A percentile compares a stretch with the other conserved stretches of the same genome.
Evolutionary conservation across 306 rosid species (phyloP).

Genomic region (Corylus avellana): DNA sequence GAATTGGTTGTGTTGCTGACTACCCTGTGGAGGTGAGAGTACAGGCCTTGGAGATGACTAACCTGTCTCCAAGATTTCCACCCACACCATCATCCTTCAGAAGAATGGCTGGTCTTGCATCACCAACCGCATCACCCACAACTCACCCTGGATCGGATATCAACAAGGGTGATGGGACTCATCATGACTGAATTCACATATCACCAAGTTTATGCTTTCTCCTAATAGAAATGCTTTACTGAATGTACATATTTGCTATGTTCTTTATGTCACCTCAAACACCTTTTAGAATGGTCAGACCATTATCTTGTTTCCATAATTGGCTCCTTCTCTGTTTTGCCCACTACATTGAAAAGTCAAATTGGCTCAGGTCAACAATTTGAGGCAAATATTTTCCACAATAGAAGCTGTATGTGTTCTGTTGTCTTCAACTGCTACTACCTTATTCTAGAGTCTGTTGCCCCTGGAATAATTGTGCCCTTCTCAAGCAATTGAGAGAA

Average conservation of each 20-base stretch:
- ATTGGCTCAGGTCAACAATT: neutral
- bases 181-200: constrained; percentile 23
- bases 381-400: neutral
- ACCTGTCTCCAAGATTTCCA: constrained; percentile 64
- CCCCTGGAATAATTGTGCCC: neutral
- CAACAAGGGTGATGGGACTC: constrained; percentile 22
- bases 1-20: constrained; percentile 94
- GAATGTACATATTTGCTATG: constrained; percentile 16
- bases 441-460: neutral
- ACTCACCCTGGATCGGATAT: constrained; percentile 23
- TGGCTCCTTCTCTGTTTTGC: constrained; percentile 12
- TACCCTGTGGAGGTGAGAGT: constrained; percentile 75
- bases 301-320: constrained; percentile 13
- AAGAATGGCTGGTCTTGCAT: constrained; percentile 34
- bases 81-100: constrained; percentile 50
- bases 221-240: constrained; percentile 25
- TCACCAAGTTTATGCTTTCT: constrained; percentile 23
- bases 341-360: constrained; percentile 15
- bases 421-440: neutral
- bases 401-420: neutral
- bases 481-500: neutral
- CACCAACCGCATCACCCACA: constrained; percentile 2
- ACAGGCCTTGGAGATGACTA: constrained; percentile 83
- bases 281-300: constrained; percentile 27
- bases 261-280: constrained; percentile 32